A percentile compares a stretch with the other conserved stretches of the same genome.
Conservation (phyloP, 306 rosid genomes). For the Ziziphus jujuba region DNA sequence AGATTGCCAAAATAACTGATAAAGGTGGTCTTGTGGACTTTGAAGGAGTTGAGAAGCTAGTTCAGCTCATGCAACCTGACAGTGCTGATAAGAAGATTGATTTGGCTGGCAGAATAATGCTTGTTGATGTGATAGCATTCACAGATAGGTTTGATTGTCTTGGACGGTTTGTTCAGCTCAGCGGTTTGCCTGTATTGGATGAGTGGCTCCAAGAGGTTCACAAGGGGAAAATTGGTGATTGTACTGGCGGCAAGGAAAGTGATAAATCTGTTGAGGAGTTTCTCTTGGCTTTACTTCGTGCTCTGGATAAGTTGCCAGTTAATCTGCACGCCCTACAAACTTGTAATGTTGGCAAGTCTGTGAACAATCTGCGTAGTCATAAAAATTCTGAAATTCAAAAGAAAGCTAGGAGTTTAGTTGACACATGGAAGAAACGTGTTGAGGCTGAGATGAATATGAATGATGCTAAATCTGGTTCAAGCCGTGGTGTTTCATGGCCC, state of each 20-base stretch:
- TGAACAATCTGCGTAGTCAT: constrained; percentile 72
- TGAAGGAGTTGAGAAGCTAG: constrained; percentile 71
- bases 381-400: constrained; percentile 74
- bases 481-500: constrained; percentile 60
- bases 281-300: constrained; percentile 74
- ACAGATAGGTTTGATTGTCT: constrained; percentile 75
- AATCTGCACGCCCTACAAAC: constrained; percentile 68
- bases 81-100: constrained; percentile 66
- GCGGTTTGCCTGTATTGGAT: constrained; percentile 79
- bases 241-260: constrained; percentile 49
- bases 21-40: constrained; percentile 73
- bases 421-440: constrained; percentile 89
- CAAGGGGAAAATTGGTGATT: constrained; percentile 72
- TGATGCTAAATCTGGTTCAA: constrained; percentile 67
- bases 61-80: constrained; percentile 74
- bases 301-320: constrained; percentile 79
- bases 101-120: constrained; percentile 68
- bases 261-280: constrained; percentile 82
- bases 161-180: constrained; percentile 62
- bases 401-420: constrained; percentile 83
- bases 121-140: constrained; percentile 72
- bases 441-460: constrained; percentile 78
- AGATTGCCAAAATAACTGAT: constrained; percentile 69
- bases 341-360: constrained; percentile 80
- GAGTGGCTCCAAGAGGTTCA: constrained; percentile 94